These are phyloP conservation scores for Mycena capillaripes DNA, from an alignment of 768 basidiomycete genomes.

Conservation along the genomic window DNA sequence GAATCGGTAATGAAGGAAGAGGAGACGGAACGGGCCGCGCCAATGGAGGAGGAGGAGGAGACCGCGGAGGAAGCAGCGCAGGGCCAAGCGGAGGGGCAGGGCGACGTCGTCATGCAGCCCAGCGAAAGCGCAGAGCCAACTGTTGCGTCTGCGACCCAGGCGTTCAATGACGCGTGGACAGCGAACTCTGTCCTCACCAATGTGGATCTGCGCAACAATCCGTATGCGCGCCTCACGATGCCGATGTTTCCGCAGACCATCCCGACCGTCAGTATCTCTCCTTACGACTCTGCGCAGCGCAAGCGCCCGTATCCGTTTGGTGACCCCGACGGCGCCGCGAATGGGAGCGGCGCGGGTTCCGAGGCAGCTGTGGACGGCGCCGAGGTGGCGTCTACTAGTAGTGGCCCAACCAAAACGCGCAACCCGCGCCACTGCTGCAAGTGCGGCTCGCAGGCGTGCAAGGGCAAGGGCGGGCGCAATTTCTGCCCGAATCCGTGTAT, in stretches of 20 bases:
- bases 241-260: slow-evolving; percentile 20
- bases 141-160: slow-evolving; percentile 42
- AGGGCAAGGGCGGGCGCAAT: slow-evolving; percentile 83
- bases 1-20: slow-evolving; percentile 37
- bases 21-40: not conserved
- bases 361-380: slow-evolving; percentile 25
- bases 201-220: slow-evolving; percentile 28
- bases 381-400: slow-evolving; percentile 38
- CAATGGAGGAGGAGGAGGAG: slow-evolving; percentile 46
- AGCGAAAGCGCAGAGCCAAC: not conserved
- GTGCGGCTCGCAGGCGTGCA: slow-evolving; percentile 85
- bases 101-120: slow-evolving; percentile 43
- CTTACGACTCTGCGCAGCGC: slow-evolving; percentile 25
- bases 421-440: slow-evolving; percentile 85
- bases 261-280: not conserved
- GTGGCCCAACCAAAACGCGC: slow-evolving; percentile 55
- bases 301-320: slow-evolving; percentile 45
- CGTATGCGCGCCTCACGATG: slow-evolving; percentile 22
- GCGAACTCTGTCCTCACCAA: slow-evolving; percentile 64
- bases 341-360: not conserved
- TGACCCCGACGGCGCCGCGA: slow-evolving; percentile 15
- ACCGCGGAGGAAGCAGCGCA: slow-evolving; percentile 51
- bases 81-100: slow-evolving; percentile 43
- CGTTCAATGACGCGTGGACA: slow-evolving; percentile 74
- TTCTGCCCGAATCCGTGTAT: slow-evolving; percentile 84